Conservation (phyloP, 441 rosid genomes). For the Adansonia grandidieri region DNA sequence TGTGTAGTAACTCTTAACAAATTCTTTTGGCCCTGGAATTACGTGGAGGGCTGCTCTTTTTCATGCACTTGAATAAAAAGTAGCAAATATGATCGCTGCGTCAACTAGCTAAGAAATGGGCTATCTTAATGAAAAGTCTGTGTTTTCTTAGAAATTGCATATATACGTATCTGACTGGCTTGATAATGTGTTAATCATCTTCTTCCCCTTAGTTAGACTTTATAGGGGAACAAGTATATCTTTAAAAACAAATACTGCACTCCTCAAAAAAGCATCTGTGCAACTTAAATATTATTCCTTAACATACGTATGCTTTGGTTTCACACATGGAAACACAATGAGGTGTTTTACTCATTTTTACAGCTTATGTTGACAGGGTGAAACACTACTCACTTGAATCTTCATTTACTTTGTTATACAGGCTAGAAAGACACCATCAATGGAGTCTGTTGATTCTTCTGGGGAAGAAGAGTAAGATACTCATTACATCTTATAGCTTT, state of each 20-base stretch:
- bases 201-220: background rate
- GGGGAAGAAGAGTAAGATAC: constrained; percentile 97
- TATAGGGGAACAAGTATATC: background rate
- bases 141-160: constrained; percentile 5
- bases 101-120: constrained; percentile 15
- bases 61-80: background rate
- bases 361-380: constrained; percentile 4
- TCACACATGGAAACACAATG: constrained; percentile 5
- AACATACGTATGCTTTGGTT: background rate
- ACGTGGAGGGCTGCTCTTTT: background rate
- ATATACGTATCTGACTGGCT: constrained; percentile 4
- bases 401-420: constrained; percentile 43
- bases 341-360: background rate
- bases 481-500: constrained; percentile 28
- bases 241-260: background rate
- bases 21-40: background rate
- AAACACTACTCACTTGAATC: constrained; percentile 29
- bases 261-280: constrained; percentile 11
- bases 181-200: background rate
- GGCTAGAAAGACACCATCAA: constrained; percentile 84
- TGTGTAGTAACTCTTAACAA: constrained; percentile 10
- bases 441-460: constrained; percentile 91
- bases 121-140: background rate
- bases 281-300: constrained; percentile 15
- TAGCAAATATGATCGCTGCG: background rate